A percentile compares a stretch with the other conserved stretches of the same genome.
phyloP scores from a whole-genome alignment of 352 stramenopile species.

The Pilasporangium apinafurcum region DNA sequence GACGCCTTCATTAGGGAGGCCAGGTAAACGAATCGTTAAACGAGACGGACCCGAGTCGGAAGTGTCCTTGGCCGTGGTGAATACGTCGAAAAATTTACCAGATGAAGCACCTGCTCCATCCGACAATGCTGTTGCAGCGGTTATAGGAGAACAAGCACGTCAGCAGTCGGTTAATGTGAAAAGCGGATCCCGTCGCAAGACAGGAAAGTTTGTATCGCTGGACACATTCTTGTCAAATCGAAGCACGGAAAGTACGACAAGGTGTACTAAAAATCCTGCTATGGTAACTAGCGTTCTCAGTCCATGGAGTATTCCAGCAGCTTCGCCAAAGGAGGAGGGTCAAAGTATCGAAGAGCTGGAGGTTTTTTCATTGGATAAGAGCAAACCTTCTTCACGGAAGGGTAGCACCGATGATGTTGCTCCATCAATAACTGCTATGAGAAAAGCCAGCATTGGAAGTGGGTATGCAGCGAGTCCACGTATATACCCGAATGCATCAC shows the following conservation, averaged over 20 bases:
- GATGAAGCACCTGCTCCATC: too few relatives aligned
- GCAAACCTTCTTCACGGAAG: constrained; percentile 18
- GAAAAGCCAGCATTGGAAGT: constrained; percentile 18
- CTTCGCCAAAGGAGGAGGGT: not conserved
- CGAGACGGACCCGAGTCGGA: too few relatives aligned
- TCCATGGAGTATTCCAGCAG: constrained; percentile 6
- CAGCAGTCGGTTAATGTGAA: too few relatives aligned
- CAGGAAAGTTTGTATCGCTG: constrained; percentile 52
- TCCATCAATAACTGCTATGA: constrained; percentile 2
- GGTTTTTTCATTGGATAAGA: not conserved
- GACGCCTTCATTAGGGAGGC: too few relatives aligned
- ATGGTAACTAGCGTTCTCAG: constrained; percentile 4
- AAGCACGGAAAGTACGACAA: constrained; percentile 7
- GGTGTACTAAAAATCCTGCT: constrained; percentile 6
- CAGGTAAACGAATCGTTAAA: too few relatives aligned
- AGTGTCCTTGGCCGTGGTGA: too few relatives aligned
- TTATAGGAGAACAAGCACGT: not conserved
- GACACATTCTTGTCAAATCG: constrained; percentile 35
- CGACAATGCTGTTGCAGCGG: too few relatives aligned
- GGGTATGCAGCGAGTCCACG: constrained; percentile 23
- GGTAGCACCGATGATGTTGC: constrained; percentile 13
- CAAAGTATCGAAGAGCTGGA: too few relatives aligned
- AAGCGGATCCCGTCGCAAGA: constrained; percentile 17
- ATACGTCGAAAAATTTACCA: too few relatives aligned
- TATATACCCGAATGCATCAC: constrained; percentile 14